Percentiles rank a stretch among this genome's conserved stretches.
phyloP scores from a whole-genome alignment of 345 rosid species.

The Populus nigra region DNA sequence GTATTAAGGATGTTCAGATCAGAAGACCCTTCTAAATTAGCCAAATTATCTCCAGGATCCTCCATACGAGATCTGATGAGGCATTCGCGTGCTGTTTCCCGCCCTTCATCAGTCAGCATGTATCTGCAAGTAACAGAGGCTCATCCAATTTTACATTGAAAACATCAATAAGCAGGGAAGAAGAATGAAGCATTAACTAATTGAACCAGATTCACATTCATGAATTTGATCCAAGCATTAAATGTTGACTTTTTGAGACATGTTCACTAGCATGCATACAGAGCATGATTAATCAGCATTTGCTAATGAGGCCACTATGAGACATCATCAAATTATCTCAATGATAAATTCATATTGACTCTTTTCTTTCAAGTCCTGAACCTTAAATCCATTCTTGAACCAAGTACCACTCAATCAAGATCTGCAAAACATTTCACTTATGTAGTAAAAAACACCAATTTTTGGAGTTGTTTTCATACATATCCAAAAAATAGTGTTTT shows the following conservation, averaged over 20 bases:
- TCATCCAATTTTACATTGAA: background rate
- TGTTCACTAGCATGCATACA: background rate
- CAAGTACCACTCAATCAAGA: no score
- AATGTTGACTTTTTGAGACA: background rate
- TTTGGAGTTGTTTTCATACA: no score
- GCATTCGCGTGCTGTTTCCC: conserved; percentile 69
- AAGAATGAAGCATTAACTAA: background rate
- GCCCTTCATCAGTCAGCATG: conserved; percentile 83
- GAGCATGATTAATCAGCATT: no score
- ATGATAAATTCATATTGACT: background rate
- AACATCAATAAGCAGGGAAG: background rate
- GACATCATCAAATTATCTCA: background rate
- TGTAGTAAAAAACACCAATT: background rate
- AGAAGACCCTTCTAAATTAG: conserved; percentile 34
- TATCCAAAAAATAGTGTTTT: no score
- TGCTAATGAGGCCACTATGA: background rate
- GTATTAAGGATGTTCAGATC: conserved; percentile 21
- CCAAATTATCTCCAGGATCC: conserved; percentile 37
- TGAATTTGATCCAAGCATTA: background rate
- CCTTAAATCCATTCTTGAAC: background rate
- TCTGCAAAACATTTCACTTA: background rate
- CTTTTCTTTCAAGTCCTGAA: background rate
- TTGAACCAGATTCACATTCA: background rate
- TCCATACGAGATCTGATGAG: conserved; percentile 59
- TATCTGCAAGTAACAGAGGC: conserved; percentile 44